Percentiles rank a stretch among this genome's conserved stretches.
These are phyloP conservation scores for Chytridium lagenaria DNA, from an alignment of 371 early-diverging fungal genomes.

Conservation along the genomic window DNA sequence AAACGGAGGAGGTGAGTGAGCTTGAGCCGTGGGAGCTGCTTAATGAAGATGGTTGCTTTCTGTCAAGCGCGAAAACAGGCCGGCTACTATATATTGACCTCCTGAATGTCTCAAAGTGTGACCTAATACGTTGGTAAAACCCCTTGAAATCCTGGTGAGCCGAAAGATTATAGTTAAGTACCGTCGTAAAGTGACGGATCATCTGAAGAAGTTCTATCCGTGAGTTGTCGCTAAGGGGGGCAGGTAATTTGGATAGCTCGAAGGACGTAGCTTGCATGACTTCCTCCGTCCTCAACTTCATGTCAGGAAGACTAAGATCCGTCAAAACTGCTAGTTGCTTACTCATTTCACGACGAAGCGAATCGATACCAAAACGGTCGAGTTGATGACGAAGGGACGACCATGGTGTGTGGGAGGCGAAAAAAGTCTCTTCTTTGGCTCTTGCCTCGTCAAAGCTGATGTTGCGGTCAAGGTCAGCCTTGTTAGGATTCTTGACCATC, in stretches of 20 bases:
- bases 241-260: constrained; percentile 42
- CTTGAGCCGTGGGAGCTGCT: background rate
- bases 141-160: constrained; percentile 51
- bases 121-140: constrained; percentile 47
- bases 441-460: constrained; percentile 40
- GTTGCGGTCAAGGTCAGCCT: constrained; percentile 36
- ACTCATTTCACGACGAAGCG: constrained; percentile 42
- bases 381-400: constrained; percentile 36
- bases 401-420: constrained; percentile 42
- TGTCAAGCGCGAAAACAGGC: constrained; percentile 39
- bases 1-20: constrained; percentile 31
- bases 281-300: constrained; percentile 43
- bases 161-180: constrained; percentile 44
- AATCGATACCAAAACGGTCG: constrained; percentile 48
- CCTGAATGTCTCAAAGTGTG: constrained; percentile 45
- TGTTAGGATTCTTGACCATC: constrained; percentile 48
- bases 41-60: constrained; percentile 19
- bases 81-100: constrained; percentile 33
- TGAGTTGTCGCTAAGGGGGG: constrained; percentile 42
- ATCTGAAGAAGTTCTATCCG: constrained; percentile 50
- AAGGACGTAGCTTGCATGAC: constrained; percentile 34
- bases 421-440: constrained; percentile 41
- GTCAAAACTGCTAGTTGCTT: constrained; percentile 41
- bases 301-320: constrained; percentile 44
- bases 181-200: constrained; percentile 48